phyloP scores from a whole-genome alignment of 2,329 filamentous ascomycete species.

The Rosellinia necatrix region DNA sequence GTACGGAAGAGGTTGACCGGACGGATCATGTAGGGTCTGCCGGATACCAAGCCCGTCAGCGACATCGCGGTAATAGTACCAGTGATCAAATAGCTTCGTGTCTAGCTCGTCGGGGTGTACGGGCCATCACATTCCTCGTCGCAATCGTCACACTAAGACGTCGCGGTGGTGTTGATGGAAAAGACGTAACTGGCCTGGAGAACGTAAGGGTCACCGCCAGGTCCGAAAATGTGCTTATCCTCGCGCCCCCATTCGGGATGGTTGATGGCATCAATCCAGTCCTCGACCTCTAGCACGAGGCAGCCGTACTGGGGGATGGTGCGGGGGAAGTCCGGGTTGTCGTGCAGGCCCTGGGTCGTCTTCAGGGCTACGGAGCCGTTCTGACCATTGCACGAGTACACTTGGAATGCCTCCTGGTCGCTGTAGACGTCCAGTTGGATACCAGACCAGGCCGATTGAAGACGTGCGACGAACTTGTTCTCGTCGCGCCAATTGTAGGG shows the following conservation, averaged over 20 bases:
- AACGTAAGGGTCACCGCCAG: constrained; percentile 64
- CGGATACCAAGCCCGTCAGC: neutral
- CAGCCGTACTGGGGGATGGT: constrained; percentile 79
- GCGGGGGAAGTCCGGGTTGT: constrained; percentile 59
- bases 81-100: neutral
- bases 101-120: neutral
- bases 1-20: neutral
- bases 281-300: constrained; percentile 87
- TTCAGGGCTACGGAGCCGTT: constrained; percentile 74
- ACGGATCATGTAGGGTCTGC: neutral
- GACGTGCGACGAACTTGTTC: constrained; percentile 62
- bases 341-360: constrained; percentile 67
- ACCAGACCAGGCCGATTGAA: constrained; percentile 77
- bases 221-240: constrained; percentile 62
- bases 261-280: constrained; percentile 94
- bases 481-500: constrained; percentile 67
- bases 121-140: neutral
- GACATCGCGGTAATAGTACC: neutral
- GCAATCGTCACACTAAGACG: constrained; percentile 32
- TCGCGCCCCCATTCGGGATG: constrained; percentile 82
- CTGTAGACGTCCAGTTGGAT: constrained; percentile 81
- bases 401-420: constrained; percentile 85
- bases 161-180: constrained; percentile 49
- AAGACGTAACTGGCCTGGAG: constrained; percentile 66
- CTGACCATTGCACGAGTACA: constrained; percentile 82